Conservation (phyloP, 2,329 filamentous ascomycete genomes). For the Paecilomyces dactylethromorphus region DNA sequence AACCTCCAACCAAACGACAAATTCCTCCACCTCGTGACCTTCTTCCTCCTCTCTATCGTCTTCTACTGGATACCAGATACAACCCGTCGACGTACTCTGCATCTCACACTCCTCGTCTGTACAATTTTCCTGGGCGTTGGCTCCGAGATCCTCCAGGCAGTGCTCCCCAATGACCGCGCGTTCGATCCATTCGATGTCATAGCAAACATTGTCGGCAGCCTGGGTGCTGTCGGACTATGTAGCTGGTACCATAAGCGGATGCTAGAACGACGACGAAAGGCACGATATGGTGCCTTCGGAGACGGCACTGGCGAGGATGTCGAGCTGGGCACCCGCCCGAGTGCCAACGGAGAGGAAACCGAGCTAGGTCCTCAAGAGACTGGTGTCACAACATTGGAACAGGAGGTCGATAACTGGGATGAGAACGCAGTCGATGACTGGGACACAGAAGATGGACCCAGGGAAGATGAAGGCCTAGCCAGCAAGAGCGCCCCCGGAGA, state of each 20-base stretch:
- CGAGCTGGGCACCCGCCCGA: conserved; percentile 58
- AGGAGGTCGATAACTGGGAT: conserved; percentile 90
- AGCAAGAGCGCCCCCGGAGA: not conserved
- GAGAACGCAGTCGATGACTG: conserved; percentile 68
- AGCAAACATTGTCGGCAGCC: conserved; percentile 77
- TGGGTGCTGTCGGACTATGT: conserved; percentile 65
- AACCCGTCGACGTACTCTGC: conserved; percentile 72
- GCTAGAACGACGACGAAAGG: conserved; percentile 75
- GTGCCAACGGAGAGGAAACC: conserved; percentile 32
- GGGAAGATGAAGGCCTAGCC: conserved; percentile 12
- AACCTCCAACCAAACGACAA: conserved; percentile 74
- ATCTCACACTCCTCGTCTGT: conserved; percentile 76
- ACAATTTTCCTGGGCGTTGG: conserved; percentile 55
- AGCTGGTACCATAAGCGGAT: conserved; percentile 94
- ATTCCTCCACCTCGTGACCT: conserved; percentile 75
- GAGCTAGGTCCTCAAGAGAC: conserved; percentile 53
- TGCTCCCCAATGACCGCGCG: conserved; percentile 65
- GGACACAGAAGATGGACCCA: conserved; percentile 51
- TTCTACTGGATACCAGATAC: conserved; percentile 99
- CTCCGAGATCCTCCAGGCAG: conserved; percentile 50
- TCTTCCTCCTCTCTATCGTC: conserved; percentile 73
- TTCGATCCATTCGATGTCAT: conserved; percentile 81
- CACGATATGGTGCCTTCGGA: conserved; percentile 66
- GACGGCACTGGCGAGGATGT: conserved; percentile 54
- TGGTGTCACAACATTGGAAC: conserved; percentile 62